Percentiles rank a stretch among this genome's conserved stretches.
Evolutionary conservation across 202 grass and related monocot genomes (phyloP).

Genomic region (Hordeum pubiflorum): DNA sequence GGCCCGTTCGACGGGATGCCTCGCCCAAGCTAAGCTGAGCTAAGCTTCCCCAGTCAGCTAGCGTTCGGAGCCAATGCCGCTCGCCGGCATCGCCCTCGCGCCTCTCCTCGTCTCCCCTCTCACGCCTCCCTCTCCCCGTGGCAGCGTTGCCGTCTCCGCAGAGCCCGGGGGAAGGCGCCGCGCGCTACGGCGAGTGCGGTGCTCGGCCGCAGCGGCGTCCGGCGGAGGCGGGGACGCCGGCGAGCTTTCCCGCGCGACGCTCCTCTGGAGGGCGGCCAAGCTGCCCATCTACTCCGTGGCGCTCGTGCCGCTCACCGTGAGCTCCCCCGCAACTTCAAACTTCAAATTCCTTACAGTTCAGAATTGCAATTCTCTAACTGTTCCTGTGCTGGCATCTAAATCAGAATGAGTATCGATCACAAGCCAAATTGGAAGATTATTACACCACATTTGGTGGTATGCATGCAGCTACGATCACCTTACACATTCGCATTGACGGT

Average conservation of each 20-base stretch:
- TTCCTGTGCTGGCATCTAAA: background rate
- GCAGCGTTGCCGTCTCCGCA: background rate
- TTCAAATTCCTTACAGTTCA: background rate
- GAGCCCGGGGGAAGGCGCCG: background rate
- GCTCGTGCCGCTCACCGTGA: conserved; percentile 68
- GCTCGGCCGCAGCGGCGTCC: conserved; percentile 2
- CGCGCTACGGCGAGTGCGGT: conserved; percentile 3
- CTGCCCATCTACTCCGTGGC: conserved; percentile 86
- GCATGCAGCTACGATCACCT: background rate
- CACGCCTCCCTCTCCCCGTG: background rate
- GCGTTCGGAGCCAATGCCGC: conserved; percentile 14
- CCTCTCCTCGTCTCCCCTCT: conserved; percentile 30
- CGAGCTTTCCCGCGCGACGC: conserved; percentile 43
- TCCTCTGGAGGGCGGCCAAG: conserved; percentile 86
- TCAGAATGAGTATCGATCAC: background rate
- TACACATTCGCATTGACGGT: background rate
- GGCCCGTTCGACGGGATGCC: conserved; percentile 24
- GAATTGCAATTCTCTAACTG: background rate
- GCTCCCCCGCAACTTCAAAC: background rate
- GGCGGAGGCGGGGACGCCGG: background rate
- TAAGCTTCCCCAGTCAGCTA: background rate
- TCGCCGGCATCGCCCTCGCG: conserved; percentile 30
- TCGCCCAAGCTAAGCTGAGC: background rate
- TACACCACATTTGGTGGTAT: background rate
- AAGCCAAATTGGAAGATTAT: background rate